phyloP scores from a whole-genome alignment of 2,329 filamentous ascomycete genomes.

The Sporothrix phasma region DNA sequence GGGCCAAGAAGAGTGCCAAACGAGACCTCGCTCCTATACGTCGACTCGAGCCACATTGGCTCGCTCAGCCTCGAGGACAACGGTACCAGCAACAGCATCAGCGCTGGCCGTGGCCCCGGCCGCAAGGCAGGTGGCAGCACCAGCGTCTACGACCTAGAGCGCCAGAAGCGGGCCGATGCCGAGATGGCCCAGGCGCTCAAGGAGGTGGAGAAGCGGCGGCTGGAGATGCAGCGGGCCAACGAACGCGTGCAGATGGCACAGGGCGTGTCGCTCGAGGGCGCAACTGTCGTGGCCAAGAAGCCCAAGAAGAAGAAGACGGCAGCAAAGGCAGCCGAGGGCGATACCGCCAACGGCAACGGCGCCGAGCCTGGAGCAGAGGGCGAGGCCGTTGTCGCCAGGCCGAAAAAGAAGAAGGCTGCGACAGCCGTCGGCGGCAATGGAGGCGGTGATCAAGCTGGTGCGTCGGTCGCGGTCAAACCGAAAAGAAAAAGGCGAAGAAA shows the following conservation, averaged over 20 bases:
- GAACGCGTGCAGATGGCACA: constrained; percentile 63
- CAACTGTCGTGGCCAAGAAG: constrained; percentile 58
- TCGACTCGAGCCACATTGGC: constrained; percentile 77
- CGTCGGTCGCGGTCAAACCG: constrained; percentile 20
- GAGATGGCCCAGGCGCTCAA: constrained; percentile 85
- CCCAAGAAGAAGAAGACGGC: constrained; percentile 55
- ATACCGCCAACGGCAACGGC: constrained; percentile 54
- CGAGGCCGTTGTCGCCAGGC: constrained; percentile 22
- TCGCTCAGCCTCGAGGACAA: constrained; percentile 58
- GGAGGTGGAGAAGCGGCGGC: constrained; percentile 73
- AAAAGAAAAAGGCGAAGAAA: constrained; percentile 25
- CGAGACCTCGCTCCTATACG: constrained; percentile 57
- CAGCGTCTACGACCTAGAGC: constrained; percentile 47
- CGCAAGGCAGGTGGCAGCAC: constrained; percentile 8
- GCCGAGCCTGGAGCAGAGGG: constrained; percentile 26
- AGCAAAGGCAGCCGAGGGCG: constrained; percentile 57
- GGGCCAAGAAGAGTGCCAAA: constrained; percentile 41
- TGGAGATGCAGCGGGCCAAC: constrained; percentile 81
- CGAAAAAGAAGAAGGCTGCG: constrained; percentile 26
- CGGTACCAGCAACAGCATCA: constrained; percentile 23
- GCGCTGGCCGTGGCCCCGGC: neutral
- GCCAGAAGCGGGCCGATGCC: constrained; percentile 63
- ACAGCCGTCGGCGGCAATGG: constrained; percentile 5
- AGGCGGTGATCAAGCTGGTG: constrained; percentile 9
- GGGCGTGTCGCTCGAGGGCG: constrained; percentile 56